Percentiles rank a stretch among this genome's conserved stretches.
phyloP scores from a whole-genome alignment of 306 rosid genomes.

The Quercus wislizeni region DNA sequence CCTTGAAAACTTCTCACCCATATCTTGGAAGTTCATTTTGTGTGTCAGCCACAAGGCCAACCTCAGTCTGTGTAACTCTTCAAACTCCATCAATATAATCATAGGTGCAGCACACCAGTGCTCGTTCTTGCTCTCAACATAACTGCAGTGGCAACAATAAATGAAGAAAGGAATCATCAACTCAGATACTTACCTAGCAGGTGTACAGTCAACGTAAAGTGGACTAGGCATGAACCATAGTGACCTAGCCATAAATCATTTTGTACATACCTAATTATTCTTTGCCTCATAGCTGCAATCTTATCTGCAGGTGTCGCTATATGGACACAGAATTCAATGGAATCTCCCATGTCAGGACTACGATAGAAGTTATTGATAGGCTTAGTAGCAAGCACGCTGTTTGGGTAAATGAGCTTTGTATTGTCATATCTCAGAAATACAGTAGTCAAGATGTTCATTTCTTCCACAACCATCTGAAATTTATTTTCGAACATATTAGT shows the following conservation, averaged over 20 bases:
- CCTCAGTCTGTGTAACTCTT: conserved; percentile 42
- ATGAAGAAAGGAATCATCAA: neutral
- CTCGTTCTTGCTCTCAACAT: conserved; percentile 71
- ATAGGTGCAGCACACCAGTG: conserved; percentile 78
- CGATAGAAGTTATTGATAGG: conserved; percentile 74
- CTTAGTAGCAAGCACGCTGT: conserved; percentile 68
- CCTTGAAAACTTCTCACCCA: conserved; percentile 69
- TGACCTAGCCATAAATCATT: neutral
- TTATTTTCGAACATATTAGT: conserved; percentile 20
- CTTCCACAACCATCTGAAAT: conserved; percentile 94
- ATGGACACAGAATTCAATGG: conserved; percentile 66
- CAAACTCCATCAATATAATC: conserved; percentile 59
- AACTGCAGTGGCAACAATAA: conserved; percentile 47
- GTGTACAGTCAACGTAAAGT: neutral
- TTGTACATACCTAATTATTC: conserved; percentile 52
- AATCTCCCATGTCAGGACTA: conserved; percentile 90
- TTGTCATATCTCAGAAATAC: conserved; percentile 79
- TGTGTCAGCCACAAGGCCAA: conserved; percentile 72
- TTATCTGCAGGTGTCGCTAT: conserved; percentile 74
- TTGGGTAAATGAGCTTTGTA: conserved; percentile 55
- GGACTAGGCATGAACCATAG: neutral
- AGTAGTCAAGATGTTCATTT: conserved; percentile 94
- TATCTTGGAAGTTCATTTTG: conserved; percentile 79
- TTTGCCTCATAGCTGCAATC: conserved; percentile 54
- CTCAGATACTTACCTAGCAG: neutral